Evolutionary conservation across 331 rosid genomes (phyloP).

Genomic region (Pyrus hybrid): DNA sequence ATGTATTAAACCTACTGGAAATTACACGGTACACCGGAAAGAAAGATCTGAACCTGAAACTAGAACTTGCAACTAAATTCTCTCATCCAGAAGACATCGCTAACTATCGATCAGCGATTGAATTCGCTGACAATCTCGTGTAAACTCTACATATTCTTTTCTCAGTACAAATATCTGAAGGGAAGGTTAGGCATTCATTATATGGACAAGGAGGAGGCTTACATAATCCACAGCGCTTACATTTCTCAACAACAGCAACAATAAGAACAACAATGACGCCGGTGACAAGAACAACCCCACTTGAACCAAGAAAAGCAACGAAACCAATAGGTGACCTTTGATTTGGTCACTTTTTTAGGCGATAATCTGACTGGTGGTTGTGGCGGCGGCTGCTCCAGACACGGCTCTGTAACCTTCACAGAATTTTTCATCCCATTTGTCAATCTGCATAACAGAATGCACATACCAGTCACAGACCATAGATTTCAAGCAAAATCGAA

Average conservation of each 20-base stretch:
- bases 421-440: conserved; percentile 17
- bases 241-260: conserved; percentile 19
- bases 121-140: neutral
- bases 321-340: conserved; percentile 12
- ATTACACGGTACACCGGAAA: neutral
- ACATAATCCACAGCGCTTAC: conserved; percentile 12
- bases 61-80: neutral
- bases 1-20: neutral
- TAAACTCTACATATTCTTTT: neutral
- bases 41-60: neutral
- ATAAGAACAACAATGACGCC: neutral
- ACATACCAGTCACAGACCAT: neutral
- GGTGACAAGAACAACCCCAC: conserved; percentile 8
- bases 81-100: too few relatives aligned
- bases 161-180: neutral
- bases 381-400: neutral
- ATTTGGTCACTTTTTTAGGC: neutral
- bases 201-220: neutral
- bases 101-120: neutral
- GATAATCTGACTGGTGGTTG: neutral
- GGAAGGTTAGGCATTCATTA: neutral
- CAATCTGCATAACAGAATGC: conserved; percentile 40
- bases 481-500: neutral
- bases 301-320: conserved; percentile 36
- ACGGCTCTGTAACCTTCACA: neutral